A percentile compares a stretch with the other conserved stretches of the same genome.
These are phyloP conservation scores for Candida koratica DNA, from an alignment of 805 yeast genomes.

Conservation along the genomic window DNA sequence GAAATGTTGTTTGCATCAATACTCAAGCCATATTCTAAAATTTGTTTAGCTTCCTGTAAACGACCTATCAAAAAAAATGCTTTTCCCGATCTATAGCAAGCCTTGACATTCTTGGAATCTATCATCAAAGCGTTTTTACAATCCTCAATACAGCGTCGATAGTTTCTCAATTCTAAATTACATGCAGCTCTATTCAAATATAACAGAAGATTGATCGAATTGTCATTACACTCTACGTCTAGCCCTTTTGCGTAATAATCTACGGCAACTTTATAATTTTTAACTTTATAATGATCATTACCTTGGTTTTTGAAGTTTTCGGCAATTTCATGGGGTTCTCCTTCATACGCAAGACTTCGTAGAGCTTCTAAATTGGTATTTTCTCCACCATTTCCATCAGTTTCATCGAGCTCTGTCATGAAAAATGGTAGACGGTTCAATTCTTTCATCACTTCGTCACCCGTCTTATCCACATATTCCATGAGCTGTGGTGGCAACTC, in stretches of 20 bases:
- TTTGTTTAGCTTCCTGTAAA: constrained; percentile 66
- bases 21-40: constrained; percentile 60
- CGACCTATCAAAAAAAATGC: constrained; percentile 70
- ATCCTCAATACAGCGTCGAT: constrained; percentile 81
- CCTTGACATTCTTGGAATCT: constrained; percentile 74
- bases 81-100: constrained; percentile 77
- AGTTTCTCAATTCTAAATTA: constrained; percentile 80
- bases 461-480: constrained; percentile 54
- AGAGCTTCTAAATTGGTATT: constrained; percentile 80
- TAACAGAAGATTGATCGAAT: constrained; percentile 55
- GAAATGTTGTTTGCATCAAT: constrained; percentile 60
- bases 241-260: constrained; percentile 78
- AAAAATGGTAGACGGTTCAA: constrained; percentile 86
- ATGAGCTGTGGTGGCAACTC: constrained; percentile 79
- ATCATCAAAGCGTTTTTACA: constrained; percentile 64
- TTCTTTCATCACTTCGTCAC: constrained; percentile 74
- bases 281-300: constrained; percentile 74
- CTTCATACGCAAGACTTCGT: constrained; percentile 88
- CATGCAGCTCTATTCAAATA: constrained; percentile 87
- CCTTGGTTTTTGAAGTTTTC: constrained; percentile 89
- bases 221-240: constrained; percentile 59
- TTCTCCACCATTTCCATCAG: constrained; percentile 73
- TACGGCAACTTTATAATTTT: constrained; percentile 71
- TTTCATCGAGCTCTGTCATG: constrained; percentile 81
- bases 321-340: constrained; percentile 91